Conservation (phyloP, 768 basidiomycete genomes). For the Phanerochaete sordida region DNA sequence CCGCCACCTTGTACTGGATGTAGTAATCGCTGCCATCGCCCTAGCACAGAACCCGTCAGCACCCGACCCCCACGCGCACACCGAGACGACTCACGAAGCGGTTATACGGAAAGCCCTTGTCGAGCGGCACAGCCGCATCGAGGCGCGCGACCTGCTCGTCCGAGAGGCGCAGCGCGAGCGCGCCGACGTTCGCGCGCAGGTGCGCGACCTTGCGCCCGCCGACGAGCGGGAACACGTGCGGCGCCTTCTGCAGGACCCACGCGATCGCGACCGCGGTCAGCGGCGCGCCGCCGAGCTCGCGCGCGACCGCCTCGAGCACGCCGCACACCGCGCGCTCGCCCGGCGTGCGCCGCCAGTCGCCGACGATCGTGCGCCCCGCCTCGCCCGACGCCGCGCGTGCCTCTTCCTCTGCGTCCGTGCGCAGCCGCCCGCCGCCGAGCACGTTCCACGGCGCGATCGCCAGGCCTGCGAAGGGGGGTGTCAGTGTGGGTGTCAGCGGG, state of each 20-base stretch:
- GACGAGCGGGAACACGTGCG: slow-evolving; percentile 46
- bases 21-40: slow-evolving; percentile 19
- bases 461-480: slow-evolving; percentile 19
- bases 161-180: slow-evolving; percentile 40
- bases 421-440: slow-evolving; percentile 33
- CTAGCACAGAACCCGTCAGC: slow-evolving; percentile 7
- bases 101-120: slow-evolving; percentile 38
- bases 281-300: slow-evolving; percentile 35
- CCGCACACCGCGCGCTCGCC: slow-evolving; percentile 36
- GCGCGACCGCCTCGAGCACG: slow-evolving; percentile 45
- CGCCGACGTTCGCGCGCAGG: slow-evolving; percentile 43
- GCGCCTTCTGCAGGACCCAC: slow-evolving; percentile 47
- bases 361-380: slow-evolving; percentile 22
- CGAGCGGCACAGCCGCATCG: slow-evolving; percentile 38
- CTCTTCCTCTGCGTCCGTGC: slow-evolving; percentile 32
- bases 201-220: slow-evolving; percentile 50
- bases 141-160: slow-evolving; percentile 40
- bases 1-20: slow-evolving; percentile 13
- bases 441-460: slow-evolving; percentile 39
- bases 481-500: background rate
- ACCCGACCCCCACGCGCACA: background rate
- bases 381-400: slow-evolving; percentile 21
- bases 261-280: slow-evolving; percentile 41
- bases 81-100: slow-evolving; percentile 24
- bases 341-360: slow-evolving; percentile 42